Percentiles rank a stretch among this genome's conserved stretches.
Conservation (phyloP, 2,329 filamentous ascomycete genomes). For the Akanthomyces uredinophilus region DNA sequence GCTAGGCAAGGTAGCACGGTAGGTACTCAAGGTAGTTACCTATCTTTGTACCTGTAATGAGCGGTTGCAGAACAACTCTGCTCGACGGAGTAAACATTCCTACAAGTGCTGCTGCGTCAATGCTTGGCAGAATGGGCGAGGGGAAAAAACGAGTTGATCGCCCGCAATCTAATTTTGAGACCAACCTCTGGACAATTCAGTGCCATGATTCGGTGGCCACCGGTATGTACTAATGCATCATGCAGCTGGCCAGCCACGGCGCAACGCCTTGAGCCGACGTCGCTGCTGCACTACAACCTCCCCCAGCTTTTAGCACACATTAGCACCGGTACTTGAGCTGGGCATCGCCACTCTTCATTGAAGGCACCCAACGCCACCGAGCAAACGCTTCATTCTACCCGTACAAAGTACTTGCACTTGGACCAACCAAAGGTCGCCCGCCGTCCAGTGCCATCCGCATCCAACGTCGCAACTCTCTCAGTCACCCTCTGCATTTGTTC, state of each 20-base stretch:
- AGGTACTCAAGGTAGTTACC: too few species aligned
- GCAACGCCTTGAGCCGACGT: neutral
- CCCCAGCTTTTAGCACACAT: constrained; percentile 1
- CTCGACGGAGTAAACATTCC: too few species aligned
- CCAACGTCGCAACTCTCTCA: neutral
- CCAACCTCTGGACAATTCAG: neutral
- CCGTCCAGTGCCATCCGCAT: neutral
- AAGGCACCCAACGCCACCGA: too few species aligned
- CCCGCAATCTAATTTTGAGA: neutral
- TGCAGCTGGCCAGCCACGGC: neutral
- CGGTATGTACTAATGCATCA: neutral
- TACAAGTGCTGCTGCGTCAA: neutral
- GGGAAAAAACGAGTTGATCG: neutral
- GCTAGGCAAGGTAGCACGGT: too few species aligned
- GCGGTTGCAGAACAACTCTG: too few species aligned
- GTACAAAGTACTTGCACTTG: too few species aligned
- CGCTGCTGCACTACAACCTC: neutral
- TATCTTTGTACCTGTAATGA: too few species aligned
- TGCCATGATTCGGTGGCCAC: neutral
- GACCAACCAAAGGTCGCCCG: neutral
- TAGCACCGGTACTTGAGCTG: too few species aligned
- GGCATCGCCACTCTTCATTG: too few species aligned
- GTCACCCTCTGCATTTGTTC: neutral
- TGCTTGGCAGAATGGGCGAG: neutral
- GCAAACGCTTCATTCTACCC: too few species aligned